Percentiles rank a stretch among this genome's conserved stretches.
Evolutionary conservation across 345 rosid species (phyloP).

Genomic region (Populus davidiana): DNA sequence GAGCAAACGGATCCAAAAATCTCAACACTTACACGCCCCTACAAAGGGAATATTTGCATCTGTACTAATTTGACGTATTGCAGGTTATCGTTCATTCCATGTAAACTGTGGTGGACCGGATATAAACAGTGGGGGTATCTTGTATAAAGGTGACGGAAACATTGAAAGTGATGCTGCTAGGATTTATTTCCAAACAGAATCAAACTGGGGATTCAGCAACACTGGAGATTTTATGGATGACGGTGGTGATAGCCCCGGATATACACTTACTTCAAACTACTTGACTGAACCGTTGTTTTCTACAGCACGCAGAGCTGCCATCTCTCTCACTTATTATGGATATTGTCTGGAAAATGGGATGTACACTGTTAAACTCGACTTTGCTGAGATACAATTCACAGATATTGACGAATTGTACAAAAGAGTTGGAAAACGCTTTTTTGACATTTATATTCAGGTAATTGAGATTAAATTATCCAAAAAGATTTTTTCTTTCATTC

Average conservation of each 20-base stretch:
- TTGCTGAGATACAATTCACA: slow-evolving; percentile 3
- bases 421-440: no score
- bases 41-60: not conserved
- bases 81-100: not conserved
- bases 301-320: not conserved
- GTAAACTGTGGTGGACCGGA: slow-evolving; percentile 1
- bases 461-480: no score
- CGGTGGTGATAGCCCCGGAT: fast-evolving
- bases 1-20: no score
- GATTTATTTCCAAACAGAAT: no score
- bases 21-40: no score
- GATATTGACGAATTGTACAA: not conserved
- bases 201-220: slow-evolving; percentile 12
- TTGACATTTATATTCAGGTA: no score
- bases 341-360: slow-evolving; percentile 3
- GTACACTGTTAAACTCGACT: slow-evolving; percentile 11
- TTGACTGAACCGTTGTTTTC: not conserved
- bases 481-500: no score
- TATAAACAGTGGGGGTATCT: not conserved
- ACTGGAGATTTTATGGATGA: slow-evolving; percentile 7
- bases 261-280: no score
- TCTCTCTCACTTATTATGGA: slow-evolving; percentile 2
- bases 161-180: not conserved
- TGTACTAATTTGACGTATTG: not conserved
- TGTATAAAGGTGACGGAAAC: not conserved